Conservation (phyloP, 2,329 filamentous ascomycete species). For the Botrytis squamosa region DNA sequence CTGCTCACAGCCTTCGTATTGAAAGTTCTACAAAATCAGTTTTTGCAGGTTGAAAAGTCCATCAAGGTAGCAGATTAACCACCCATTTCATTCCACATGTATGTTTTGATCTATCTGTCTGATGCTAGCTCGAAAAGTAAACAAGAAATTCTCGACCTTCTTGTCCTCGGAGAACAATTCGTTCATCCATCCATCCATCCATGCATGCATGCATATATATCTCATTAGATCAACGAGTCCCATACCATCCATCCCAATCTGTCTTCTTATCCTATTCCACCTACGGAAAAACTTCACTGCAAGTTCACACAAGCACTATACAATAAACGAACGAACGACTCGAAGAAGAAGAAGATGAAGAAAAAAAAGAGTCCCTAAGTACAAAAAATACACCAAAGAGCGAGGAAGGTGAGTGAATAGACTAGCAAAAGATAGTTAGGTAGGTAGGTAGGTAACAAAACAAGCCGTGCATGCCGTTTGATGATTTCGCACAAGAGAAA, state of each 20-base stretch:
- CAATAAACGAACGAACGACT: background rate
- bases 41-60: background rate
- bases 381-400: constrained; percentile 20
- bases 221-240: background rate
- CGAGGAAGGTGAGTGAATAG: constrained; percentile 13
- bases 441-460: constrained; percentile 19
- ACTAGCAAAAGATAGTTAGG: constrained; percentile 2
- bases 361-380: background rate
- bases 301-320: background rate
- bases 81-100: background rate
- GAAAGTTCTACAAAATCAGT: background rate
- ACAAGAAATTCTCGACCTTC: background rate
- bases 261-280: background rate
- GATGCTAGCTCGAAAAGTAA: background rate
- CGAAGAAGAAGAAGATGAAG: background rate
- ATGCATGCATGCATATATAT: background rate
- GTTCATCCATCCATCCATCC: background rate
- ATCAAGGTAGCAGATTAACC: background rate
- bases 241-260: background rate
- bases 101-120: constrained; percentile 4
- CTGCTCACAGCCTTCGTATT: background rate
- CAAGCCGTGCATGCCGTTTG: background rate
- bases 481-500: background rate
- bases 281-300: background rate
- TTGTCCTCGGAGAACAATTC: background rate